Conservation (phyloP, 208 protist genomes). For the Wallacemonas sp. region DNA sequence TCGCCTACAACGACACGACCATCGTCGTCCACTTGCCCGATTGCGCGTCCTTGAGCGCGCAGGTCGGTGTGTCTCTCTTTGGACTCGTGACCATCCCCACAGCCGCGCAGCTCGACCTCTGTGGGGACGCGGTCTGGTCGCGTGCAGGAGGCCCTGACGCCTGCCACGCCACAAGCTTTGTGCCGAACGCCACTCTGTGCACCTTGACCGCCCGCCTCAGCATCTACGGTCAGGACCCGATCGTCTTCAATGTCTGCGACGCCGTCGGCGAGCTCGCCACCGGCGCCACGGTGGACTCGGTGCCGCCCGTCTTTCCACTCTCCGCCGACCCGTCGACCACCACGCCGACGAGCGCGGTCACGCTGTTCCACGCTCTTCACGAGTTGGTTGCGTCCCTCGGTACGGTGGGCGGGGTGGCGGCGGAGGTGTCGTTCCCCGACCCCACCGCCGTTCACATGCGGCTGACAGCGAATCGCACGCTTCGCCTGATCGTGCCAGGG, state of each 20-base stretch:
- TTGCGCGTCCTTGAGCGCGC: neutral
- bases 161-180: neutral
- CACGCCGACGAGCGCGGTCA: neutral
- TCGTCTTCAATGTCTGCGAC: slow-evolving; percentile 1
- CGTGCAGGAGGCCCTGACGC: neutral
- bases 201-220: neutral
- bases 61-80: neutral
- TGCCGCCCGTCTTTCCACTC: neutral
- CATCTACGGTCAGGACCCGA: neutral
- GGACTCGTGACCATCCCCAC: neutral
- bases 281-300: neutral
- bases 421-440: neutral
- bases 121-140: neutral
- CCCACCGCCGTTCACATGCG: neutral
- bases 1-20: neutral
- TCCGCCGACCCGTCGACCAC: neutral
- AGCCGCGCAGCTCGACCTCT: neutral
- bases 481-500: neutral
- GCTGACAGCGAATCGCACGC: neutral
- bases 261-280: neutral
- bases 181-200: neutral
- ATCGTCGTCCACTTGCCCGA: neutral
- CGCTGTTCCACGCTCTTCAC: neutral
- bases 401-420: neutral
- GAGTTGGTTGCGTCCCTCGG: neutral